Conservation (phyloP, 2,329 filamentous ascomycete genomes). For the Esteya vermicola region DNA sequence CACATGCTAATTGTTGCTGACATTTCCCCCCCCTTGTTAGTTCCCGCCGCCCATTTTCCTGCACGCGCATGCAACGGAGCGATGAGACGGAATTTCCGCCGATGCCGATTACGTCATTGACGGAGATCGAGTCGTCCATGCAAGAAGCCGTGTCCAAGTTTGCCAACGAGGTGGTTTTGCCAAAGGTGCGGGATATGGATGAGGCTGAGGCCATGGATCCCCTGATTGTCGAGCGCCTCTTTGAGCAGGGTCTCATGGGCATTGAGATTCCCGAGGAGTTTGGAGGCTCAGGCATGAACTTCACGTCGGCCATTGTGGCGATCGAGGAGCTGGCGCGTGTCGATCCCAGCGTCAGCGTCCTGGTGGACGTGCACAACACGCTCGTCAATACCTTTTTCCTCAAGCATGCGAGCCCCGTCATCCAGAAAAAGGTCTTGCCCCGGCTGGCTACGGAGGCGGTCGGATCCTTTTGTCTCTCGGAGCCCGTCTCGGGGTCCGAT, state of each 20-base stretch:
- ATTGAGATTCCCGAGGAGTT: constrained; percentile 96
- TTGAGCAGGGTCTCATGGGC: constrained; percentile 95
- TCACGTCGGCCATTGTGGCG: constrained; percentile 86
- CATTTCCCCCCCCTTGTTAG: neutral
- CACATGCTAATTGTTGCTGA: neutral
- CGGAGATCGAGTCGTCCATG: constrained; percentile 82
- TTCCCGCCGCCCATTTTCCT: constrained; percentile 41
- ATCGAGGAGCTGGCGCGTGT: constrained; percentile 94
- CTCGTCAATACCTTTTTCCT: constrained; percentile 87
- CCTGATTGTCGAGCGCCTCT: constrained; percentile 74
- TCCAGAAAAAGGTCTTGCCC: constrained; percentile 83
- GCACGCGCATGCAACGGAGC: constrained; percentile 34
- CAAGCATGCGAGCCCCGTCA: constrained; percentile 63
- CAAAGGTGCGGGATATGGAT: constrained; percentile 93
- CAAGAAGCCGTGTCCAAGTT: constrained; percentile 83
- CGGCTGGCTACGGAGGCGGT: constrained; percentile 79
- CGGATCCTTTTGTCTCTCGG: constrained; percentile 82
- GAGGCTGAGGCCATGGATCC: constrained; percentile 92
- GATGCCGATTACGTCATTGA: constrained; percentile 85
- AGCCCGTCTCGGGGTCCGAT: constrained; percentile 86
- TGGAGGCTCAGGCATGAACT: constrained; percentile 96
- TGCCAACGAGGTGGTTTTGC: constrained; percentile 73
- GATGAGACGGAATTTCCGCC: constrained; percentile 69
- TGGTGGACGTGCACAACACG: constrained; percentile 97
- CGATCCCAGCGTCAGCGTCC: constrained; percentile 85